These are phyloP conservation scores for Cadophora luteo-olivacea DNA, from an alignment of 2,329 filamentous ascomycete genomes.

Conservation along the genomic window DNA sequence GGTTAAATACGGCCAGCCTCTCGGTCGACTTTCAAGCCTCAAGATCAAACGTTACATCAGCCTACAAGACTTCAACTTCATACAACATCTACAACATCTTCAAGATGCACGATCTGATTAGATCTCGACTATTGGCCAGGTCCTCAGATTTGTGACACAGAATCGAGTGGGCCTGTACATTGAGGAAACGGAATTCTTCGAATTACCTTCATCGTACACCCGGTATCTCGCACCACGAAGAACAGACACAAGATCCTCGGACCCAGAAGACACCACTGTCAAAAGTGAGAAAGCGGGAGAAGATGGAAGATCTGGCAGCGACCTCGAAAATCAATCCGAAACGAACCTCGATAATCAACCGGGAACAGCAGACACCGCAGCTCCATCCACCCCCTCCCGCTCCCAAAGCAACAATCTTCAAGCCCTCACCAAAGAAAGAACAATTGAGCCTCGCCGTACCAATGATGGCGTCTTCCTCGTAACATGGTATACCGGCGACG, in stretches of 20 bases:
- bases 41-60: not conserved
- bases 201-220: not conserved
- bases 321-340: not conserved
- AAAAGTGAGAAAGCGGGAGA: not conserved
- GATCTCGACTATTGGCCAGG: not conserved
- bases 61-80: not conserved
- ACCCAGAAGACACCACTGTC: not conserved
- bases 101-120: not conserved
- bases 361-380: not conserved
- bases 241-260: not conserved
- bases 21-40: not conserved
- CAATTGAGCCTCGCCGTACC: not conserved
- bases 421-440: not conserved
- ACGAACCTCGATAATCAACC: not conserved
- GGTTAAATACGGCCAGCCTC: not conserved
- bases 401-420: not conserved
- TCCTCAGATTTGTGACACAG: not conserved
- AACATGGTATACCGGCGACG: conserved; percentile 1
- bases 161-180: not conserved
- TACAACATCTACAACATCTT: not conserved
- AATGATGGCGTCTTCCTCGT: not conserved
- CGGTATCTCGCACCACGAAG: not conserved
- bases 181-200: not conserved
- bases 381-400: not conserved
- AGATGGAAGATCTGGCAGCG: not conserved